phyloP scores from a whole-genome alignment of 2,329 filamentous ascomycete species.

The Botrytis fragariae region DNA sequence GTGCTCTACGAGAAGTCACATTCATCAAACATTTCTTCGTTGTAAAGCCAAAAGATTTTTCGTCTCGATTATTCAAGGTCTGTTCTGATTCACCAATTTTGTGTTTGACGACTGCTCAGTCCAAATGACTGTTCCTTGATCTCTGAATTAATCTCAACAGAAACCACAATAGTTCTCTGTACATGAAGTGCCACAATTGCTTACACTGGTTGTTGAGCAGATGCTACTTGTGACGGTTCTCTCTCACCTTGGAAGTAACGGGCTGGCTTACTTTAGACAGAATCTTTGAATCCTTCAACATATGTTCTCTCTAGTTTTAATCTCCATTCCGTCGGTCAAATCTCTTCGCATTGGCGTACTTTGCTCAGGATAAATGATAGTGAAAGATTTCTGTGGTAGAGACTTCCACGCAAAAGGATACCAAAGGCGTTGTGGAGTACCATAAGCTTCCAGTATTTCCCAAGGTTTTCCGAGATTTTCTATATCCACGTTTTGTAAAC shows the following conservation, averaged over 20 bases:
- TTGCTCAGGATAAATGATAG: not conserved
- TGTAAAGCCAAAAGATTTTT: not conserved
- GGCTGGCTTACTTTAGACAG: rapidly evolving
- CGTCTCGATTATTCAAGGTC: not conserved
- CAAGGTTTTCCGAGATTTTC: rapidly evolving
- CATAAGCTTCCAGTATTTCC: not conserved
- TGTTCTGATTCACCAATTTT: not conserved
- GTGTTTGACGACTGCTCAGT: not conserved
- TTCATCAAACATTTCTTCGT: not conserved
- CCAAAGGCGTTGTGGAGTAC: not conserved
- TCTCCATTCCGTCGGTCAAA: not conserved
- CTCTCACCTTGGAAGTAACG: not conserved
- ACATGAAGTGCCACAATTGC: not conserved
- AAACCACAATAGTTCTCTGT: too few species aligned
- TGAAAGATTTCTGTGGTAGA: not conserved
- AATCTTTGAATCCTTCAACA: not conserved
- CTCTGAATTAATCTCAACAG: not conserved
- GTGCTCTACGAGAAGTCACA: not conserved
- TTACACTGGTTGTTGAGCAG: not conserved
- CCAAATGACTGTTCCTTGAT: not conserved
- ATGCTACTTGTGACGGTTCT: not conserved
- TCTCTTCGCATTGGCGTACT: rapidly evolving
- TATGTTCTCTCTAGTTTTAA: not conserved
- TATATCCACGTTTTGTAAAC: not conserved
- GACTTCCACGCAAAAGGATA: not conserved